These are phyloP conservation scores for Xylaria intraflava DNA, from an alignment of 495 filamentous ascomycete species.

Conservation along the genomic window DNA sequence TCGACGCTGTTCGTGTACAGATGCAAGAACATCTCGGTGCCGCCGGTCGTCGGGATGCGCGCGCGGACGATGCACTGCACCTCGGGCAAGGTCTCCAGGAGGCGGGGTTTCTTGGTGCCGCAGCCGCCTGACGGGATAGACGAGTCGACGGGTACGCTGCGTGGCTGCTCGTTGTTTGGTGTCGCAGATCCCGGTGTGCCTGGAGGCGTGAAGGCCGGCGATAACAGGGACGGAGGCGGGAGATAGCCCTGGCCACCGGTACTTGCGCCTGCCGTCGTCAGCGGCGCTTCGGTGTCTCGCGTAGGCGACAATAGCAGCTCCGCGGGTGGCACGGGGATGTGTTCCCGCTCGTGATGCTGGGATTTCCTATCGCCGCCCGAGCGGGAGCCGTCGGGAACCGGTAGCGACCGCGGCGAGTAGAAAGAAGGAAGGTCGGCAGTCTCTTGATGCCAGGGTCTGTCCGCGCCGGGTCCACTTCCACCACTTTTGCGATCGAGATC, in stretches of 20 bases:
- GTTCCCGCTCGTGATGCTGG: background rate
- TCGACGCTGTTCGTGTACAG: conserved; percentile 89
- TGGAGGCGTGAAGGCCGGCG: conserved; percentile 77
- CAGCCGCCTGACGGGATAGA: conserved; percentile 42
- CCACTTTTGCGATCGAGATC: background rate
- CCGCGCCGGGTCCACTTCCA: background rate
- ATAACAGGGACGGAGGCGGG: conserved; percentile 50
- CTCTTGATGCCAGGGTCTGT: conserved; percentile 16
- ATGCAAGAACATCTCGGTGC: conserved; percentile 94
- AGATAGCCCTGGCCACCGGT: background rate
- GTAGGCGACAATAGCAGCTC: background rate
- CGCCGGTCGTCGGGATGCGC: conserved; percentile 78
- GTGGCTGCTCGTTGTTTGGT: conserved; percentile 34
- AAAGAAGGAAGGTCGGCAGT: conserved; percentile 36
- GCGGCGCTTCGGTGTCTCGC: background rate
- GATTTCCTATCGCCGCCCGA: conserved; percentile 2
- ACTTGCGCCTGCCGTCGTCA: background rate
- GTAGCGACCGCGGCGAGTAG: conserved; percentile 38
- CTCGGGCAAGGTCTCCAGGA: conserved; percentile 62
- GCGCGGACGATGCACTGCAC: conserved; percentile 80
- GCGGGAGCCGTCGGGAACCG: conserved; percentile 14
- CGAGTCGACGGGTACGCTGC: conserved; percentile 50
- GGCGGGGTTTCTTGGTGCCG: conserved; percentile 53
- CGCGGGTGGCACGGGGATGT: conserved; percentile 14
- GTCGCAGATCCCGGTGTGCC: conserved; percentile 61